phyloP scores from a whole-genome alignment of 352 stramenopile species.

The Pythium utonaiense region DNA sequence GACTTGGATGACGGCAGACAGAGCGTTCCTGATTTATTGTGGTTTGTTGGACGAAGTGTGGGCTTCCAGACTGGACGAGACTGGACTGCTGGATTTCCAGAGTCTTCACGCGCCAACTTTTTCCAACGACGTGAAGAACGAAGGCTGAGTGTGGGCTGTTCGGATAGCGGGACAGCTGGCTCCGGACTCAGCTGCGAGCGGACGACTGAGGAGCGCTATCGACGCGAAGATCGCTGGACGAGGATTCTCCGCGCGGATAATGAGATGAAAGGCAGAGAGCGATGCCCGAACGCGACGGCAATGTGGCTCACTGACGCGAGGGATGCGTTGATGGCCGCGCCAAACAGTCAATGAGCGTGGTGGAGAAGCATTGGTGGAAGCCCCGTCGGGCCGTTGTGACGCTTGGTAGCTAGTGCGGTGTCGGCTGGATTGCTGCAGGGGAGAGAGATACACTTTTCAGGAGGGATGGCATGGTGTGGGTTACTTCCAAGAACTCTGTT shows the following conservation, averaged over 20 bases:
- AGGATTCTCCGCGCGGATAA: no score
- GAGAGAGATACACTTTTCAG: slow-evolving; percentile 10
- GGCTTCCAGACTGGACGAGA: neutral
- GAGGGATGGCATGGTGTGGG: slow-evolving; percentile 8
- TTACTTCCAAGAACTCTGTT: neutral
- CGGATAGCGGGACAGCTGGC: neutral
- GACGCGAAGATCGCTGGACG: neutral
- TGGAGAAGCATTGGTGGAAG: neutral
- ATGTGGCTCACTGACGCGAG: neutral
- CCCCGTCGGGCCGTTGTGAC: neutral
- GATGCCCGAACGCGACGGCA: neutral
- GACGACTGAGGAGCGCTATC: neutral
- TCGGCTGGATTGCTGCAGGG: neutral
- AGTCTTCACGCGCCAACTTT: neutral
- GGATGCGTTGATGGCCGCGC: neutral
- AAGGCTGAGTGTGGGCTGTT: neutral
- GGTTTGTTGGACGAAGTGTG: slow-evolving; percentile 3
- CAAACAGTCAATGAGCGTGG: neutral
- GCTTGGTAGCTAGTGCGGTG: neutral
- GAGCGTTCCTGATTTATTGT: neutral
- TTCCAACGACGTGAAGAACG: neutral
- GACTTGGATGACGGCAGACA: neutral
- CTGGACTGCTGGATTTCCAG: neutral
- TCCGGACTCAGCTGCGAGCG: neutral
- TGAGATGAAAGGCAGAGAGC: neutral